Evolutionary conservation across 2,329 filamentous ascomycete genomes (phyloP).

Genomic region (Epichloe bromicola): DNA sequence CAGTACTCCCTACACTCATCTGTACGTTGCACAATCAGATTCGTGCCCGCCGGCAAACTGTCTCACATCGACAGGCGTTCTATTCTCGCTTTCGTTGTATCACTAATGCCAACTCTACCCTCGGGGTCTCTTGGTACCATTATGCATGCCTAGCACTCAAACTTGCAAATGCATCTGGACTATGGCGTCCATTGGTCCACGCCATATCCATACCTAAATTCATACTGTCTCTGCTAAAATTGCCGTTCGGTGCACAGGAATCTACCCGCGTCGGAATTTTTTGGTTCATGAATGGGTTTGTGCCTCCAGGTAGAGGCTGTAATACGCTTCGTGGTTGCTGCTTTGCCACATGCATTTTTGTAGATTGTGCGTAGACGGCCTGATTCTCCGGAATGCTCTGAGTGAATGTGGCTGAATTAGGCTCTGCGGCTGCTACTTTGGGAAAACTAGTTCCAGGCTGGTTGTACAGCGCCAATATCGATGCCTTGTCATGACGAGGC

Average conservation of each 20-base stretch:
- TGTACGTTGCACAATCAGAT: not conserved
- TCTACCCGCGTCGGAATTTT: constrained; percentile 19
- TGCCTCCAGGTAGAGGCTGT: constrained; percentile 28
- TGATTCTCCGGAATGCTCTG: constrained; percentile 19
- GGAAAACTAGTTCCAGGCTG: constrained; percentile 40
- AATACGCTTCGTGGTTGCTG: constrained; percentile 18
- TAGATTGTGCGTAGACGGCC: constrained; percentile 10
- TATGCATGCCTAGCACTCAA: constrained; percentile 49
- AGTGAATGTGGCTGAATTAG: constrained; percentile 15
- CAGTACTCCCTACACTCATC: not conserved
- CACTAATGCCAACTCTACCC: not conserved
- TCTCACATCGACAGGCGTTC: not conserved
- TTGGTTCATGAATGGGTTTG: constrained; percentile 44
- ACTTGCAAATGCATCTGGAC: constrained; percentile 68
- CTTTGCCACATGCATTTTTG: constrained; percentile 16
- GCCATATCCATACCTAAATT: constrained; percentile 50
- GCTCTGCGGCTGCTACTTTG: constrained; percentile 18
- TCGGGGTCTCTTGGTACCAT: constrained; percentile 6
- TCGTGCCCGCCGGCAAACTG: not conserved
- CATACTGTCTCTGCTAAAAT: constrained; percentile 56
- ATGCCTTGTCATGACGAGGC: constrained; percentile 51
- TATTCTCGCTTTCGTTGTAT: not conserved
- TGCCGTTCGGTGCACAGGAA: constrained; percentile 26
- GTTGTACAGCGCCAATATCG: constrained; percentile 65
- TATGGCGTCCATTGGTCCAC: constrained; percentile 59